Percentiles rank a stretch among this genome's conserved stretches.
These are phyloP conservation scores for Leavenworthia alabamica DNA, from an alignment of 345 rosid species.

Conservation along the genomic window DNA sequence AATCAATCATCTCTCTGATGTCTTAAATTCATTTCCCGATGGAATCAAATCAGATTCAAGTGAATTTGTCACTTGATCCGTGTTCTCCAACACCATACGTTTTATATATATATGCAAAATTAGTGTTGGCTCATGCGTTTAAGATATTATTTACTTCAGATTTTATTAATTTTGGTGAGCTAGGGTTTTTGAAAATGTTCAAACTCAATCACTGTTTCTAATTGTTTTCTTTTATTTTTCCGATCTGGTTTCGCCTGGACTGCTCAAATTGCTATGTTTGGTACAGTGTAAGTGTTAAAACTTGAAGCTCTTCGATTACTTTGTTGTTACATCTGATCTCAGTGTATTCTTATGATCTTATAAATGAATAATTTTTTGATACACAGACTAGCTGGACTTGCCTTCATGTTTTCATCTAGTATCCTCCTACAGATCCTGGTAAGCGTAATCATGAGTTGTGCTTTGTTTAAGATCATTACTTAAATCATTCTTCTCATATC, in stretches of 20 bases:
- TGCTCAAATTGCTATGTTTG: constrained; percentile 11
- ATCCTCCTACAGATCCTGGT: constrained; percentile 85
- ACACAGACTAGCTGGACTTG: constrained; percentile 88
- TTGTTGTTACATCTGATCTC: no score
- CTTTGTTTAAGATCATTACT: neutral
- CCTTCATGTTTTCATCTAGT: constrained; percentile 92
- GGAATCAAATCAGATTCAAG: constrained; percentile 6
- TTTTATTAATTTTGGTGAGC: neutral
- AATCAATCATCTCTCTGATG: constrained; percentile 5
- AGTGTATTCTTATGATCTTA: constrained; percentile 13
- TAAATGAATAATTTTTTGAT: neutral
- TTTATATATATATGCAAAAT: neutral
- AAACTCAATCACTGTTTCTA: no score
- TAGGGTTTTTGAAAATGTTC: constrained; percentile 19
- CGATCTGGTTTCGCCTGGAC: constrained; percentile 16
- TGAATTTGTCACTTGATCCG: no score
- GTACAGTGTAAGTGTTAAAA: constrained; percentile 88
- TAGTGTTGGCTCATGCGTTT: neutral
- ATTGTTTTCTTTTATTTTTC: neutral
- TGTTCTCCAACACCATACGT: neutral
- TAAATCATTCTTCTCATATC: neutral
- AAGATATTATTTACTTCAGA: neutral
- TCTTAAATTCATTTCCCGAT: neutral
- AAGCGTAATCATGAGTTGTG: neutral
- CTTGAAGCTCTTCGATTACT: constrained; percentile 7